Conservation (phyloP, 352 stramenopile species). For the Pythium catenulatum region DNA sequence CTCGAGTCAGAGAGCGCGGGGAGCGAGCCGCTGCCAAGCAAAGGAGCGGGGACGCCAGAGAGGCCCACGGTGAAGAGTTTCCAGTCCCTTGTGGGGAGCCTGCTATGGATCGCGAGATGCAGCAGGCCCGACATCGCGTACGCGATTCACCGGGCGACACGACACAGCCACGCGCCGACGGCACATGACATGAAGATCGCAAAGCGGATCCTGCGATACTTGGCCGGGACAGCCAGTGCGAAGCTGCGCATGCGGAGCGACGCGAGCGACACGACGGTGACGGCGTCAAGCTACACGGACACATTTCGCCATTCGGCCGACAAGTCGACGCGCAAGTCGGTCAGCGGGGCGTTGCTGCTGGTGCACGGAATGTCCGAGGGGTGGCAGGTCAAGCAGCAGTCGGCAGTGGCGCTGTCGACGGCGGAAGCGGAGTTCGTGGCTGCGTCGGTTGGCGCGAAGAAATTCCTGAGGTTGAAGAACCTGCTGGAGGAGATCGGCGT, state of each 20-base stretch:
- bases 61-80: conserved; percentile 50
- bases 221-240: conserved; percentile 46
- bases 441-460: too few species aligned
- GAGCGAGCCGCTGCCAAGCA: conserved; percentile 16
- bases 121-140: conserved; percentile 35
- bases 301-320: conserved; percentile 57
- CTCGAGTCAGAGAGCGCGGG: not conserved
- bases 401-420: not conserved
- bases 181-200: conserved; percentile 29
- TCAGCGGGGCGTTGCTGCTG: conserved; percentile 27
- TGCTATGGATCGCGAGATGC: conserved; percentile 61
- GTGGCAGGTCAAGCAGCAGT: conserved; percentile 54
- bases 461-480: too few species aligned
- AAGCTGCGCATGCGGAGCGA: conserved; percentile 25
- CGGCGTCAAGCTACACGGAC: conserved; percentile 36
- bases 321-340: conserved; percentile 49
- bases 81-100: conserved; percentile 64
- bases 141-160: conserved; percentile 48
- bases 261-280: not conserved
- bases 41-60: conserved; percentile 1
- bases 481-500: too few species aligned
- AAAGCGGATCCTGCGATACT: conserved; percentile 53
- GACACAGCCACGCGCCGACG: conserved; percentile 32
- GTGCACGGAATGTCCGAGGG: conserved; percentile 42
- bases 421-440: conserved; percentile 1